phyloP scores from a whole-genome alignment of 202 grass and related monocot genomes.

The Elaeis oleifera region DNA sequence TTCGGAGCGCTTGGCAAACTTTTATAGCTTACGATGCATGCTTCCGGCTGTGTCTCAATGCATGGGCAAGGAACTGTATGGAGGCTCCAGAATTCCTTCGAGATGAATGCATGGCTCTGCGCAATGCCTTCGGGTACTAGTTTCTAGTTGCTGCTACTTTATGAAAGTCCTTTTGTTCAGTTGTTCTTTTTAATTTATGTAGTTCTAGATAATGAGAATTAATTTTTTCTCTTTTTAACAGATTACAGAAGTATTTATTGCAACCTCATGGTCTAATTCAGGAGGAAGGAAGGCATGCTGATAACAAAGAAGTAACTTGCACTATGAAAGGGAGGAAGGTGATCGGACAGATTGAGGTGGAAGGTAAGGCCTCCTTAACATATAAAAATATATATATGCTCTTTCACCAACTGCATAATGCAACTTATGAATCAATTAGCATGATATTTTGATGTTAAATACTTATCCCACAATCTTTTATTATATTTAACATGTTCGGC shows the following conservation, averaged over 20 bases:
- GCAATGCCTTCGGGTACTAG: conserved; percentile 75
- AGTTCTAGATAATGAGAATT: conserved; percentile 6
- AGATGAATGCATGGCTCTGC: conserved; percentile 71
- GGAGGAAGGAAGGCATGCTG: conserved; percentile 35
- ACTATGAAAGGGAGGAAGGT: conserved; percentile 61
- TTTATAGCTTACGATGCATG: conserved; percentile 96
- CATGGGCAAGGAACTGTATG: conserved; percentile 76
- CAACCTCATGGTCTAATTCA: conserved; percentile 52
- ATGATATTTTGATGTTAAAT: too few relatives aligned
- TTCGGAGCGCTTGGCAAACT: conserved; percentile 93
- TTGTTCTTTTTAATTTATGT: too few relatives aligned
- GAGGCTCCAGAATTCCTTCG: conserved; percentile 85
- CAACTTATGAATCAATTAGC: too few relatives aligned
- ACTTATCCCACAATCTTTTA: too few relatives aligned
- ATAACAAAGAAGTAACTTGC: conserved; percentile 61
- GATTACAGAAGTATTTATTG: conserved; percentile 85
- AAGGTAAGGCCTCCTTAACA: conserved; percentile 41
- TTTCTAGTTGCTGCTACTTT: background rate
- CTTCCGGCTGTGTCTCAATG: conserved; percentile 86
- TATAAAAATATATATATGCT: too few relatives aligned
- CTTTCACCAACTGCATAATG: too few relatives aligned
- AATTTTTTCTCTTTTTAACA: conserved; percentile 32
- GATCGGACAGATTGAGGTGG: conserved; percentile 72
- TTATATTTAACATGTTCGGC: too few relatives aligned
- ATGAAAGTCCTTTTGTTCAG: too few relatives aligned